These are phyloP conservation scores for Euphorbia peplus DNA, from an alignment of 345 rosid genomes.

Conservation along the genomic window DNA sequence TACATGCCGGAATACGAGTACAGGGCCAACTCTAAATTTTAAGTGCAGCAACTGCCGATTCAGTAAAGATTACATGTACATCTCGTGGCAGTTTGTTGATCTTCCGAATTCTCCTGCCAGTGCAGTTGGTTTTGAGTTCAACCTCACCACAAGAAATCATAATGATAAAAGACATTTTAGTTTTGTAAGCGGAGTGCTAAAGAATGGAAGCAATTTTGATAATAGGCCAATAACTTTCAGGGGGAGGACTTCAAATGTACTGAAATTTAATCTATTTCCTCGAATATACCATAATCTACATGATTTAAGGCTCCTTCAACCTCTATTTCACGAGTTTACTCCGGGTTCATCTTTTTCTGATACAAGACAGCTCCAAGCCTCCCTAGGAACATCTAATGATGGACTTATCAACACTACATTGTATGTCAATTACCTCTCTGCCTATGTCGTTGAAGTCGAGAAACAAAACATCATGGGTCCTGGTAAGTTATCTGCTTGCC, in stretches of 20 bases:
- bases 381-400: slow-evolving; percentile 55
- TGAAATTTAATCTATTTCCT: slow-evolving; percentile 86
- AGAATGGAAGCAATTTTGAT: slow-evolving; percentile 59
- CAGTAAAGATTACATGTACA: slow-evolving; percentile 49
- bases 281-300: slow-evolving; percentile 58
- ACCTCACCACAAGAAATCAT: slow-evolving; percentile 53
- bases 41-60: slow-evolving; percentile 62
- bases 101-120: slow-evolving; percentile 72
- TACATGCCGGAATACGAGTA: slow-evolving; percentile 64
- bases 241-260: slow-evolving; percentile 56
- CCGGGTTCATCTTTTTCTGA: slow-evolving; percentile 68
- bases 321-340: slow-evolving; percentile 79
- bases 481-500: slow-evolving; percentile 50
- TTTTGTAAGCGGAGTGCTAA: slow-evolving; percentile 69
- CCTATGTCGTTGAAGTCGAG: slow-evolving; percentile 78
- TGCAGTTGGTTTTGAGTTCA: slow-evolving; percentile 89
- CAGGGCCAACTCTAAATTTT: slow-evolving; percentile 74
- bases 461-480: slow-evolving; percentile 68
- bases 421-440: slow-evolving; percentile 70
- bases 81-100: slow-evolving; percentile 92
- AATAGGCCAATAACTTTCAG: slow-evolving; percentile 76
- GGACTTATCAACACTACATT: slow-evolving; percentile 81
- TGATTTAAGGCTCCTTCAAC: slow-evolving; percentile 79
- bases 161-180: slow-evolving; percentile 53
- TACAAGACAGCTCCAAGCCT: slow-evolving; percentile 61